phyloP scores from a whole-genome alignment of 2,329 filamentous ascomycete species.

The Fusarium abutilonis region DNA sequence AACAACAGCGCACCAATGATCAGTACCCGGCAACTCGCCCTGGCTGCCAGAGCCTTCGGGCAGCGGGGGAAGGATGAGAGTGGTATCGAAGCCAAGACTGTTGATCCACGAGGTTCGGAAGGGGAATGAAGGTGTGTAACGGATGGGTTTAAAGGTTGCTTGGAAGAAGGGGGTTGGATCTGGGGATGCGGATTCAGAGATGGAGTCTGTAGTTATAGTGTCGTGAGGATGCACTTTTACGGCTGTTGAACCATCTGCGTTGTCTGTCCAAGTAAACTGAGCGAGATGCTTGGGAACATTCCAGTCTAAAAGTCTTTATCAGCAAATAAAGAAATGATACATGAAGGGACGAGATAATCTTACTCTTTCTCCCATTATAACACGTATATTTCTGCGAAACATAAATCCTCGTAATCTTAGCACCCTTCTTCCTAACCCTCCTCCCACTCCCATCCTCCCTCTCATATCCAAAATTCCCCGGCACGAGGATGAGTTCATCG shows the following conservation, averaged over 20 bases:
- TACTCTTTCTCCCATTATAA: constrained; percentile 63
- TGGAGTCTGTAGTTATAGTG: constrained; percentile 39
- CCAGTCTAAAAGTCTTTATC: constrained; percentile 54
- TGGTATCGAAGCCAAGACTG: constrained; percentile 55
- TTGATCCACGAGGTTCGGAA: constrained; percentile 52
- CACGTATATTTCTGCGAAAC: constrained; percentile 63
- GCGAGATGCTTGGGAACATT: constrained; percentile 66
- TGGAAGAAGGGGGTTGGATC: constrained; percentile 57
- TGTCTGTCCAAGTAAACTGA: constrained; percentile 57
- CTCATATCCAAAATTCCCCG: constrained; percentile 57
- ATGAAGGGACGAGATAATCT: constrained; percentile 28
- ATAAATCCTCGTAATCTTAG: constrained; percentile 63
- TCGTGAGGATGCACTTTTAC: constrained; percentile 60
- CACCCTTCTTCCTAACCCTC: constrained; percentile 48
- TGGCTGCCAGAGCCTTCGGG: constrained; percentile 53
- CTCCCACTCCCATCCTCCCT: constrained; percentile 49
- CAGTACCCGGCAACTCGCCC: constrained; percentile 58
- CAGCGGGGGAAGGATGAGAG: constrained; percentile 61
- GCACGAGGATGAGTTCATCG: constrained; percentile 61
- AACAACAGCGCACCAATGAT: constrained; percentile 56
- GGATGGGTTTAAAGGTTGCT: constrained; percentile 55
- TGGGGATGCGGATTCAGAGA: constrained; percentile 47
- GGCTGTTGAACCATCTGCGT: constrained; percentile 49
- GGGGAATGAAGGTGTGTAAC: constrained; percentile 57
- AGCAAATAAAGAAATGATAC: neutral